Evolutionary conservation across 768 basidiomycete species (phyloP).

Genomic region (Lactarius pseudohatsudake): DNA sequence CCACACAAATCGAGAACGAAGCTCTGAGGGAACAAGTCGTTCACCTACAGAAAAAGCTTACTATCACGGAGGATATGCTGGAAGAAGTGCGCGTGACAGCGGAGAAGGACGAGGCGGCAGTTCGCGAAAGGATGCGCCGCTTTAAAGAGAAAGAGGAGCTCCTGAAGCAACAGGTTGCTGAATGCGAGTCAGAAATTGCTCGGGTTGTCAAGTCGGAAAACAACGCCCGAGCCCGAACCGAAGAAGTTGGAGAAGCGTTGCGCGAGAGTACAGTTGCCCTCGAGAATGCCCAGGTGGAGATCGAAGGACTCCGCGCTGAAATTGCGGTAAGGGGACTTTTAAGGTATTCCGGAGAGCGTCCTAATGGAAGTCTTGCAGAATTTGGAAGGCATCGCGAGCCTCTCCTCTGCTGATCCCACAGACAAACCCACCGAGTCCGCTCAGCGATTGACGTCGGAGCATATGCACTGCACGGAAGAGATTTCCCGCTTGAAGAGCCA

Average conservation of each 20-base stretch:
- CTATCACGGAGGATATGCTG: conserved; percentile 76
- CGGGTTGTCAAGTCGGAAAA: conserved; percentile 61
- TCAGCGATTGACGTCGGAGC: conserved; percentile 51
- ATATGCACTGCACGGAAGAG: conserved; percentile 53
- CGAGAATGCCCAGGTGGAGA: conserved; percentile 87
- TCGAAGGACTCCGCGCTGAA: conserved; percentile 75
- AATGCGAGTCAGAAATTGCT: conserved; percentile 65
- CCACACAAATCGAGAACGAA: conserved; percentile 93
- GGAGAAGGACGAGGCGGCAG: conserved; percentile 68
- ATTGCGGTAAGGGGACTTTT: conserved; percentile 55
- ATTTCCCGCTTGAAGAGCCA: conserved; percentile 52
- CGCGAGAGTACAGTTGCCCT: conserved; percentile 84
- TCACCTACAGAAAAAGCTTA: conserved; percentile 78
- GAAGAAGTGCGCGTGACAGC: conserved; percentile 71
- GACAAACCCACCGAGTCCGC: conserved; percentile 49
- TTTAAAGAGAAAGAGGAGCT: conserved; percentile 72
- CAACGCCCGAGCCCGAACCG: conserved; percentile 60
- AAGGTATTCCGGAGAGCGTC: neutral
- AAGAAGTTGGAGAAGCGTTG: conserved; percentile 88
- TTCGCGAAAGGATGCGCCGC: conserved; percentile 62
- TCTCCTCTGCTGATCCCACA: conserved; percentile 31
- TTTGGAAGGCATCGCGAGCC: conserved; percentile 52
- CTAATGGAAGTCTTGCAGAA: conserved; percentile 45
- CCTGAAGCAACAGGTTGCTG: conserved; percentile 67
- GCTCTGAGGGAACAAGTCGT: conserved; percentile 85